Conservation (phyloP, 2,329 filamentous ascomycete species). For the Aureobasidium vineae region DNA sequence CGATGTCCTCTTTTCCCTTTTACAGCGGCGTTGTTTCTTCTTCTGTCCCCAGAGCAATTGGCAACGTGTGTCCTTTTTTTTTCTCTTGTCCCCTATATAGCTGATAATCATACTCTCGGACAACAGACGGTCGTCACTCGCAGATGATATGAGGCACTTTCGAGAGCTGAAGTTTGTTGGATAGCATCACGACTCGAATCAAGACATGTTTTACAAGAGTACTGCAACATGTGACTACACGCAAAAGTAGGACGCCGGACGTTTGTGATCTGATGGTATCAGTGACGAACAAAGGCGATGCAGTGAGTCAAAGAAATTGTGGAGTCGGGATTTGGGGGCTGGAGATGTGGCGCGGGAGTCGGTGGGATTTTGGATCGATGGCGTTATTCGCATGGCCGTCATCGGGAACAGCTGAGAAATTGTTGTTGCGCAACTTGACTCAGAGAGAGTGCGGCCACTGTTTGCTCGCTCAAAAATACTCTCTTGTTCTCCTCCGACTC, state of each 20-base stretch:
- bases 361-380: slow-evolving; percentile 8
- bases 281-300: background rate
- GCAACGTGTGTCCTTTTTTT: slow-evolving; percentile 5
- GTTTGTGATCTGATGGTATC: background rate
- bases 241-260: background rate
- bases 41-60: background rate
- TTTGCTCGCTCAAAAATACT: background rate
- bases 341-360: background rate
- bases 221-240: background rate
- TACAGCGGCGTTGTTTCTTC: slow-evolving; percentile 15
- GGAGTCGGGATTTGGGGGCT: background rate
- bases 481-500: background rate
- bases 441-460: background rate
- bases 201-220: slow-evolving; percentile 3
- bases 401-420: slow-evolving; percentile 18
- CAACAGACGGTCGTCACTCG: background rate
- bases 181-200: slow-evolving; percentile 10
- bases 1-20: background rate
- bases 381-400: slow-evolving; percentile 12
- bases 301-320: background rate
- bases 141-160: background rate
- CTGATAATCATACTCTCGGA: slow-evolving; percentile 24
- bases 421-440: slow-evolving; percentile 13
- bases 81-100: slow-evolving; percentile 16
- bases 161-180: background rate